phyloP scores from a whole-genome alignment of 2,329 filamentous ascomycete species.

The Colletotrichum sidae region DNA sequence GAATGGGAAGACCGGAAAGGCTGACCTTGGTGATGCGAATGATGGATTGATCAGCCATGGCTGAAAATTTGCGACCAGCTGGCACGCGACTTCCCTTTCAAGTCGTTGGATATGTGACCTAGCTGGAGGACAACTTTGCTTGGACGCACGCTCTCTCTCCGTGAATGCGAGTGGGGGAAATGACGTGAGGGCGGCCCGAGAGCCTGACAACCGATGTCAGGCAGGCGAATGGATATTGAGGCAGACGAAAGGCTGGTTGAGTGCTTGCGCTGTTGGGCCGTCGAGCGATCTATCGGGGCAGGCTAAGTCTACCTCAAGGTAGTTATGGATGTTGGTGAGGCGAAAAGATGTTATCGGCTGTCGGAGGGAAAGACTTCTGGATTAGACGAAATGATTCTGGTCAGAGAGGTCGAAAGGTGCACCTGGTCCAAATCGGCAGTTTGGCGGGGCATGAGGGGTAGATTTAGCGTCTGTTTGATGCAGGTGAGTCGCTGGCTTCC shows the following conservation, averaged over 20 bases:
- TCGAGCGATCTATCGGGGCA: neutral
- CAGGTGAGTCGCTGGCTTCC: conserved; percentile 13
- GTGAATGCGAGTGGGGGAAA: neutral
- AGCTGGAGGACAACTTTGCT: neutral
- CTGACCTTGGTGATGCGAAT: conserved; percentile 85
- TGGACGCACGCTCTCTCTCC: neutral
- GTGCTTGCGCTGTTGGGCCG: conserved; percentile 22
- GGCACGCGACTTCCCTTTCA: conserved; percentile 6
- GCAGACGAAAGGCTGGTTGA: neutral
- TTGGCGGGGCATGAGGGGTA: conserved; percentile 37
- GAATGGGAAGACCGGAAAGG: conserved; percentile 39
- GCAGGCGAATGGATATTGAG: conserved; percentile 6
- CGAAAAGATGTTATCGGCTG: conserved; percentile 11
- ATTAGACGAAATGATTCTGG: neutral
- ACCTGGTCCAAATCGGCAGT: conserved; percentile 33
- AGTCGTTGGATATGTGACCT: neutral
- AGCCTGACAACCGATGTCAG: conserved; percentile 28
- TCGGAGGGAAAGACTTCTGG: conserved; percentile 2
- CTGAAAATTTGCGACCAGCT: conserved; percentile 39
- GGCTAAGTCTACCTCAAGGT: conserved; percentile 13
- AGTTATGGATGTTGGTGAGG: neutral
- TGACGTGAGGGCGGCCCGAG: conserved; percentile 20
- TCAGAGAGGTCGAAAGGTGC: conserved; percentile 7
- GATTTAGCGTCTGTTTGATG: conserved; percentile 32
- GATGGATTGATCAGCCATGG: conserved; percentile 86